Evolutionary conservation across 805 yeast species (phyloP).

Genomic region (Cyberlindnera maclurae): DNA sequence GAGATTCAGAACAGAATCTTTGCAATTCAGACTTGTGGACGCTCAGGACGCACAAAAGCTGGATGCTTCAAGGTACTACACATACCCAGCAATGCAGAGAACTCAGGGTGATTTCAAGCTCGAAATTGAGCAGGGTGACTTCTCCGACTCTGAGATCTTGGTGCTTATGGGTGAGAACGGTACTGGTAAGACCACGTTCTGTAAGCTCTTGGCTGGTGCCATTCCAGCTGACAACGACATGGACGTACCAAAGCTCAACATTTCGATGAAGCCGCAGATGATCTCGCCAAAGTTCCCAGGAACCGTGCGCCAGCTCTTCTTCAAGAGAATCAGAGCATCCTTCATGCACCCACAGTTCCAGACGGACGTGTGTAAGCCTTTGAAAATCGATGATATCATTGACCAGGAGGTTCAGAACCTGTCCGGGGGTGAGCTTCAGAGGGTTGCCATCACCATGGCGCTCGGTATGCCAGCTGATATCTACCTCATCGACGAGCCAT

Average conservation of each 20-base stretch:
- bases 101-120: conserved; percentile 96
- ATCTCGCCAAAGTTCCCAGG: conserved; percentile 99
- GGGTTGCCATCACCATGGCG: conserved; percentile 95
- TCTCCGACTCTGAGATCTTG: conserved; percentile 91
- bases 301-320: conserved; percentile 94
- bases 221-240: conserved; percentile 76
- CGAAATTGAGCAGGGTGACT: conserved; percentile 77
- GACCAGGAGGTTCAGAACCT: conserved; percentile 97
- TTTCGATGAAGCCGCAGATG: conserved; percentile 98
- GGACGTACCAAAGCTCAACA: conserved; percentile 80
- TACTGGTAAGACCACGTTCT: conserved; percentile 98
- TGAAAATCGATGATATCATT: conserved; percentile 85
- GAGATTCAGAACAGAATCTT: conserved; percentile 93
- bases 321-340: conserved; percentile 91
- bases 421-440: conserved; percentile 99
- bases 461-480: conserved; percentile 94
- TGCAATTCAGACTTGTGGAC: conserved; percentile 89
- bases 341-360: conserved; percentile 96
- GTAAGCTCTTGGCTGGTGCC: conserved; percentile 92
- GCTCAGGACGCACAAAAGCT: conserved; percentile 70
- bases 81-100: conserved; percentile 77
- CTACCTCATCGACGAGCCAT: conserved; percentile 96
- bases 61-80: conserved; percentile 73
- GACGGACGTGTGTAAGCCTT: conserved; percentile 95
- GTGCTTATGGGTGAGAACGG: conserved; percentile 99